Evolutionary conservation across 768 basidiomycete genomes (phyloP).

Genomic region (Thelephora ganbajun): DNA sequence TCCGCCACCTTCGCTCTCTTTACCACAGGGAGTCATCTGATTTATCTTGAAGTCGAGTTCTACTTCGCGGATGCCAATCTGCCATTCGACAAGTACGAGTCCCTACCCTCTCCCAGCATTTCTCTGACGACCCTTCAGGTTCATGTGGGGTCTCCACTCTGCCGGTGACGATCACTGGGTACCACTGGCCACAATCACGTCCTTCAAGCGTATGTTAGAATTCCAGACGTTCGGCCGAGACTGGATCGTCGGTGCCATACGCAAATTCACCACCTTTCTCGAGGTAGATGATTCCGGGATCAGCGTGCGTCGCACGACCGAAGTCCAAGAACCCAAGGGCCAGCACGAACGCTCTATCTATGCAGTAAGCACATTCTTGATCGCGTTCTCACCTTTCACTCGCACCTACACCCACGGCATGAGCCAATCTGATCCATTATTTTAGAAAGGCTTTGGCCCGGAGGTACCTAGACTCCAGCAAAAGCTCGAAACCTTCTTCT

Average conservation of each 20-base stretch:
- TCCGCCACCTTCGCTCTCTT: not conserved
- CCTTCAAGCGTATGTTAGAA: conserved; percentile 92
- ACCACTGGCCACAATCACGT: conserved; percentile 70
- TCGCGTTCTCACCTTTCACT: not conserved
- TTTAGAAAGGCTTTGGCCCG: conserved; percentile 79
- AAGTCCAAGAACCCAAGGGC: conserved; percentile 63
- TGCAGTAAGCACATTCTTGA: conserved; percentile 46
- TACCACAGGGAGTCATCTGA: conserved; percentile 7
- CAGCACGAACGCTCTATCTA: conserved; percentile 80
- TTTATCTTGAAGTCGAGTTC: conserved; percentile 58
- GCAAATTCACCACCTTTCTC: conserved; percentile 30
- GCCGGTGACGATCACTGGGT: conserved; percentile 83
- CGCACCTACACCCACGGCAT: not conserved
- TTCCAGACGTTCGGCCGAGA: conserved; percentile 42
- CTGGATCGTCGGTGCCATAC: conserved; percentile 62
- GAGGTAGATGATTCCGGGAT: conserved; percentile 63
- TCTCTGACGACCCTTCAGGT: conserved; percentile 29
- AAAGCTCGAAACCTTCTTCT: conserved; percentile 69
- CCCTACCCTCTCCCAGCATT: not conserved
- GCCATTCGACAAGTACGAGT: conserved; percentile 67
- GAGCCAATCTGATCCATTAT: not conserved
- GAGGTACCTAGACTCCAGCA: conserved; percentile 50
- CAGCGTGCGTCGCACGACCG: conserved; percentile 63
- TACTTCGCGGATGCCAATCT: conserved; percentile 97
- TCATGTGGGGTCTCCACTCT: conserved; percentile 88